These are phyloP conservation scores for Calonectria henricotiae DNA, from an alignment of 2,329 filamentous ascomycete species.

Conservation along the genomic window DNA sequence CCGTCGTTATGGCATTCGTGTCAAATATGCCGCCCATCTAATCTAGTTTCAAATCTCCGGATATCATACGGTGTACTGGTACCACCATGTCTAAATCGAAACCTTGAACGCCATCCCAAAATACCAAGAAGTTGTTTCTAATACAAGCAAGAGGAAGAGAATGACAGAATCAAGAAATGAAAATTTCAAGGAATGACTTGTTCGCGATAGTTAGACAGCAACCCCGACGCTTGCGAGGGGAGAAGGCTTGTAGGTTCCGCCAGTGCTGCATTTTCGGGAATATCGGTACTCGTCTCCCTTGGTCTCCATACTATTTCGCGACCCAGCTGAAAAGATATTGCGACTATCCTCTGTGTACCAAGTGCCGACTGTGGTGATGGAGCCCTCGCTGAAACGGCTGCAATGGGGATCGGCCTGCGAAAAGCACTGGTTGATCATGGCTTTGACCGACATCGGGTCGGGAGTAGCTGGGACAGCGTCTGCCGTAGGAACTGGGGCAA, in stretches of 20 bases:
- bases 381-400: slow-evolving; percentile 1
- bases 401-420: background rate
- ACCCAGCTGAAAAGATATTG: slow-evolving; percentile 3
- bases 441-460: background rate
- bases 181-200: background rate
- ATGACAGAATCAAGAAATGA: background rate
- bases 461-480: background rate
- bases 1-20: slow-evolving; percentile 11
- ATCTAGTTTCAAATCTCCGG: background rate
- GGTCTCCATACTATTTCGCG: background rate
- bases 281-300: background rate
- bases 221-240: slow-evolving; percentile 2
- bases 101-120: slow-evolving; percentile 1
- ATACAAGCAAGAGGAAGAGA: background rate
- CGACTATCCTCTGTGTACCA: slow-evolving; percentile 16
- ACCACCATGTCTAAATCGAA: background rate
- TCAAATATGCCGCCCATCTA: background rate
- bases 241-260: background rate
- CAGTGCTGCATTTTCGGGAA: slow-evolving; percentile 3
- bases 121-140: background rate
- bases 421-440: slow-evolving; percentile 11
- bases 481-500: background rate
- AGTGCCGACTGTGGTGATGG: slow-evolving; percentile 1
- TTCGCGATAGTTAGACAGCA: background rate
- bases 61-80: slow-evolving; percentile 9